A percentile compares a stretch with the other conserved stretches of the same genome.
phyloP scores from a whole-genome alignment of 306 rosid species.

The Rosa multiflora region DNA sequence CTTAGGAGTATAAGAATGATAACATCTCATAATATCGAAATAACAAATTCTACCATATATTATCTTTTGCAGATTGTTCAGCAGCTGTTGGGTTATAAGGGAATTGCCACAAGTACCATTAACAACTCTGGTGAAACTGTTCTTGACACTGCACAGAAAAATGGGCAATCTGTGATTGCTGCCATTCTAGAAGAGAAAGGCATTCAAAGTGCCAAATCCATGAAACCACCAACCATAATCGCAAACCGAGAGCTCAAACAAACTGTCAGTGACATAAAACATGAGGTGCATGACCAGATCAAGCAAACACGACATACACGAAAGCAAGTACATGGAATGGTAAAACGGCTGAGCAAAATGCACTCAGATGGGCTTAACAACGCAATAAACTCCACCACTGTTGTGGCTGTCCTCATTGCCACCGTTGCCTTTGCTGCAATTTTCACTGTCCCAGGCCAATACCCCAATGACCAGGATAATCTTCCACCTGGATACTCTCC shows the following conservation, averaged over 20 bases:
- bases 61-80: conserved; percentile 50
- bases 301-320: conserved; percentile 68
- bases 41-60: neutral
- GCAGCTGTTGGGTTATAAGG: conserved; percentile 48
- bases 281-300: conserved; percentile 78
- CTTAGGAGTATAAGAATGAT: neutral
- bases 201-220: conserved; percentile 57
- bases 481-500: conserved; percentile 35
- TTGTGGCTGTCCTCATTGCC: conserved; percentile 82
- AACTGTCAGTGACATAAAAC: conserved; percentile 74
- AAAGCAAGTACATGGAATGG: conserved; percentile 61
- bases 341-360: conserved; percentile 68
- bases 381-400: conserved; percentile 70
- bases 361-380: conserved; percentile 79
- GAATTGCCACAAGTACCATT: conserved; percentile 37
- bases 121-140: conserved; percentile 70
- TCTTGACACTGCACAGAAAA: conserved; percentile 66
- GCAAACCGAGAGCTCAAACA: conserved; percentile 59
- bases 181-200: conserved; percentile 47
- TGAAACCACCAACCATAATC: conserved; percentile 41
- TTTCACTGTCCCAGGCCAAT: conserved; percentile 68
- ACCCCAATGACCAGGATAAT: neutral
- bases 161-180: conserved; percentile 36
- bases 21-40: neutral
- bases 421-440: conserved; percentile 85